Conservation (phyloP, 1,284 basidiomycete species). For the Termitomyces sp. region DNA sequence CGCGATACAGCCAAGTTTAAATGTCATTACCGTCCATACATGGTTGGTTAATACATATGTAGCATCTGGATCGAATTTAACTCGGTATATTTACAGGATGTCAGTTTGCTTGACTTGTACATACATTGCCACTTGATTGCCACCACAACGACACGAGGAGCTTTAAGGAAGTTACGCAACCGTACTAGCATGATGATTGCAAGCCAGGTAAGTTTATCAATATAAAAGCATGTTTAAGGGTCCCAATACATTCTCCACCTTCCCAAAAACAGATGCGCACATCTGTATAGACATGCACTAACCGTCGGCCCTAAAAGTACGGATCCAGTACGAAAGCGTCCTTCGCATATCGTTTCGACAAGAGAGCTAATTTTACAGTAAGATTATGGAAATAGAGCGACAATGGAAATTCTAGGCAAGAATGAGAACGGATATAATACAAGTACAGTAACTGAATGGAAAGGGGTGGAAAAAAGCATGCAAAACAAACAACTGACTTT, state of each 20-base stretch:
- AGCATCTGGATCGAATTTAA: neutral
- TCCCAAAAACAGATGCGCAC: neutral
- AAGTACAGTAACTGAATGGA: no score
- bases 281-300: neutral
- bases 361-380: neutral
- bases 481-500: neutral
- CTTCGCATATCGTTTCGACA: no score
- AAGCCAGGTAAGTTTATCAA: neutral
- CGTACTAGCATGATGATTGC: neutral
- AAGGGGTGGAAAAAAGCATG: neutral
- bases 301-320: neutral
- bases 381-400: neutral
- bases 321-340: neutral
- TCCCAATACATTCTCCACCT: neutral
- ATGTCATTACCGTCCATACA: neutral
- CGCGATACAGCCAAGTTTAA: neutral
- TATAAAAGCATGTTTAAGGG: constrained; percentile 1
- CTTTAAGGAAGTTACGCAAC: neutral
- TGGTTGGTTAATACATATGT: no score
- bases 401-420: neutral
- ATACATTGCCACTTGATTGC: no score
- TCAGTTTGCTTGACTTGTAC: no score
- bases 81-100: neutral
- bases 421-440: no score
- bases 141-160: no score